Percentiles rank a stretch among this genome's conserved stretches.
phyloP scores from a whole-genome alignment of 371 early-diverging fungal species.

The Mucor piriformis region DNA sequence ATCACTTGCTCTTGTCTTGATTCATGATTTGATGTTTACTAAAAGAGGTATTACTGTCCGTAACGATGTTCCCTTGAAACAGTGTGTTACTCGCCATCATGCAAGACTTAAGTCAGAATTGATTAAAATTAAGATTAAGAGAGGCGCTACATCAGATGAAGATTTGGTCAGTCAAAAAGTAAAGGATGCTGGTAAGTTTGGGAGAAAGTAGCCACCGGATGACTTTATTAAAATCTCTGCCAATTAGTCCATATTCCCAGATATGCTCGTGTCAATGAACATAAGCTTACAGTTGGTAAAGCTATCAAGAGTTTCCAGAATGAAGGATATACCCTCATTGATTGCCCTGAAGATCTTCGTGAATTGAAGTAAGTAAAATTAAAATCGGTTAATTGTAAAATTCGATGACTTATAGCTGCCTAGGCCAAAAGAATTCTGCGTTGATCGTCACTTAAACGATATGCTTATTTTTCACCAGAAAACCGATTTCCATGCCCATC shows the following conservation, averaged over 20 bases:
- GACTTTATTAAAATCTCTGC: background rate
- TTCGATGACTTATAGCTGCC: background rate
- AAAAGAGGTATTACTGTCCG: slow-evolving; percentile 69
- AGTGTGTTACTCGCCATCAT: slow-evolving; percentile 69
- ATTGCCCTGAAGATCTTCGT: slow-evolving; percentile 36
- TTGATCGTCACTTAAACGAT: slow-evolving; percentile 80
- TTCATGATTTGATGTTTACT: slow-evolving; percentile 85
- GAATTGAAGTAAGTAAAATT: slow-evolving; percentile 35
- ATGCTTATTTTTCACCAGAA: slow-evolving; percentile 84
- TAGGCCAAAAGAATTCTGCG: slow-evolving; percentile 46
- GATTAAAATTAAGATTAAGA: slow-evolving; percentile 71
- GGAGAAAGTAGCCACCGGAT: background rate
- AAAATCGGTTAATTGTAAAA: background rate
- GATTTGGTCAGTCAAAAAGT: slow-evolving; percentile 72
- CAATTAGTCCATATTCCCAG: slow-evolving; percentile 63
- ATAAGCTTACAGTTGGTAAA: slow-evolving; percentile 68
- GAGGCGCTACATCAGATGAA: slow-evolving; percentile 61
- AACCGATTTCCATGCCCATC: slow-evolving; percentile 83
- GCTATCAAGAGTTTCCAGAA: slow-evolving; percentile 68
- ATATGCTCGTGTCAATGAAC: slow-evolving; percentile 77
- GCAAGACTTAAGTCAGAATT: slow-evolving; percentile 75
- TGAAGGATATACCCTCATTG: slow-evolving; percentile 60
- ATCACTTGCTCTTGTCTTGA: slow-evolving; percentile 64
- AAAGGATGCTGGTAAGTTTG: slow-evolving; percentile 49
- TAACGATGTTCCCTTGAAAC: slow-evolving; percentile 65